A percentile compares a stretch with the other conserved stretches of the same genome.
Evolutionary conservation across 306 rosid species (phyloP).

Genomic region (Prunus kanzakura): DNA sequence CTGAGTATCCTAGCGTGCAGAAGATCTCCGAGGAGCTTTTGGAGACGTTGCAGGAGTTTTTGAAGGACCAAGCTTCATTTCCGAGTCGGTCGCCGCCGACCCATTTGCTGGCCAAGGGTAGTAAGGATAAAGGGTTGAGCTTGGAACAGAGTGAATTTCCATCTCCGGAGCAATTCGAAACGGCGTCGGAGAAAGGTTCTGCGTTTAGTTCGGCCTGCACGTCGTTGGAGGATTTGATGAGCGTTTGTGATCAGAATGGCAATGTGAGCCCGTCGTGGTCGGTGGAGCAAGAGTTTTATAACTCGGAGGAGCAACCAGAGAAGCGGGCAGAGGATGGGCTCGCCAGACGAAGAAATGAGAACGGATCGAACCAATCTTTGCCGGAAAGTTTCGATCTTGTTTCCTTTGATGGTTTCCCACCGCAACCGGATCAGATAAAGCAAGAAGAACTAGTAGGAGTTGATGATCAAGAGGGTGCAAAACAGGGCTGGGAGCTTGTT

Average conservation of each 20-base stretch:
- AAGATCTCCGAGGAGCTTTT: slow-evolving; percentile 72
- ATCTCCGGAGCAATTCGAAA: slow-evolving; percentile 28
- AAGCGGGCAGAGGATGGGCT: neutral
- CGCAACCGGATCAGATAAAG: slow-evolving; percentile 5
- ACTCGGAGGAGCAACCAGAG: slow-evolving; percentile 17
- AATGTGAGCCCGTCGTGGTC: slow-evolving; percentile 35
- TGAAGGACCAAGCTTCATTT: slow-evolving; percentile 70
- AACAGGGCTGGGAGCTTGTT: slow-evolving; percentile 59
- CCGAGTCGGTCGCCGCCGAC: slow-evolving; percentile 24
- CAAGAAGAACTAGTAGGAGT: neutral
- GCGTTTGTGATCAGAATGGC: slow-evolving; percentile 18
- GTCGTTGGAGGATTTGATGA: slow-evolving; percentile 57
- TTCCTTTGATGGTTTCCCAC: slow-evolving; percentile 16
- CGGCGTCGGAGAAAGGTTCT: slow-evolving; percentile 32
- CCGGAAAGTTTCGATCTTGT: slow-evolving; percentile 6
- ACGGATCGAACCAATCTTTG: slow-evolving; percentile 5
- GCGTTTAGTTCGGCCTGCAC: slow-evolving; percentile 41
- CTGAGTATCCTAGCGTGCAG: slow-evolving; percentile 78
- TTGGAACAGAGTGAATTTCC: slow-evolving; percentile 25
- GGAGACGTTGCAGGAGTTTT: slow-evolving; percentile 67
- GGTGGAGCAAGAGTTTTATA: slow-evolving; percentile 23
- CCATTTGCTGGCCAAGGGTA: slow-evolving; percentile 17
- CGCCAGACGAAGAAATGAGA: neutral
- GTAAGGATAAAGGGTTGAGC: neutral
- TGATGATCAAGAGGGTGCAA: neutral